Percentiles rank a stretch among this genome's conserved stretches.
These are phyloP conservation scores for Sugiyamaella japonica DNA, from an alignment of 1,139 yeast species.

Conservation along the genomic window DNA sequence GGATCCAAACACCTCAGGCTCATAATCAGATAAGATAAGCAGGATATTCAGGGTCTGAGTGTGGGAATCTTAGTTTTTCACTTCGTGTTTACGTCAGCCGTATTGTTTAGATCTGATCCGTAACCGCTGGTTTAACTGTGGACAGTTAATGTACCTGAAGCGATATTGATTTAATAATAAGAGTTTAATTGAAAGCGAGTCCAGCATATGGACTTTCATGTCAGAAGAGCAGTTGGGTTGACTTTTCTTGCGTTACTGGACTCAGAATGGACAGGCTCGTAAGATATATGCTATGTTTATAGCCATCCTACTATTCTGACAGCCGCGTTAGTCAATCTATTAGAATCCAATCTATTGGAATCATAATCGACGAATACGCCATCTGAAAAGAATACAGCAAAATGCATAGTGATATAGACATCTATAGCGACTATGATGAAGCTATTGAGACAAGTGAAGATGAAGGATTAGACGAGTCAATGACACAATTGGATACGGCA, in stretches of 20 bases:
- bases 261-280: too few species aligned
- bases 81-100: not conserved
- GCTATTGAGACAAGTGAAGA: conserved; percentile 14
- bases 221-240: too few species aligned
- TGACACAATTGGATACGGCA: not conserved
- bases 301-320: too few species aligned
- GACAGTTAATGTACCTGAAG: too few species aligned
- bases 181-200: too few species aligned
- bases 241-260: too few species aligned
- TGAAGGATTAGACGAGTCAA: conserved; percentile 6
- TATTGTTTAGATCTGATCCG: not conserved
- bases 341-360: too few species aligned
- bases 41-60: not conserved
- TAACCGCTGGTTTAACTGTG: too few species aligned
- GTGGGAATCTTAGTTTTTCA: not conserved
- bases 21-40: conserved; percentile 2
- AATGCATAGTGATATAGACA: not conserved
- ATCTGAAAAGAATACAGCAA: not conserved
- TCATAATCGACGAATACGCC: not conserved
- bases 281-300: too few species aligned
- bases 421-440: not conserved
- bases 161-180: too few species aligned
- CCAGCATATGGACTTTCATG: too few species aligned
- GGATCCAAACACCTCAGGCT: not conserved
- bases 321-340: too few species aligned